phyloP scores from a whole-genome alignment of 75 land plant species.

The Picea sitchensis region DNA sequence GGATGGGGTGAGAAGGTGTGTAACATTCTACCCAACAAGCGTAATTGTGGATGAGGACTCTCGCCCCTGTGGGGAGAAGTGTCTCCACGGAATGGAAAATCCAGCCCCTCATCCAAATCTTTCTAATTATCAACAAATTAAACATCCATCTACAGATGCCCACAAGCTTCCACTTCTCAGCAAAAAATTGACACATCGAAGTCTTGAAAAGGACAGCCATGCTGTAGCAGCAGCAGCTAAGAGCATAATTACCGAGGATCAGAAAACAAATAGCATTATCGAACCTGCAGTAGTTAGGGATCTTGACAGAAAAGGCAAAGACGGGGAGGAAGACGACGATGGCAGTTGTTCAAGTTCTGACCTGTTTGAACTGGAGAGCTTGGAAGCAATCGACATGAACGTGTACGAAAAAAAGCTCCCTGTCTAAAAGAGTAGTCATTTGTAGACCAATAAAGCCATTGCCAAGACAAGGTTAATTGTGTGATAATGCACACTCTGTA shows the following conservation, averaged over 20 bases:
- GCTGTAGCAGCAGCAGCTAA: background rate
- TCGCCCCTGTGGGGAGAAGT: slow-evolving; percentile 30
- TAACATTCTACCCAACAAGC: slow-evolving; percentile 49
- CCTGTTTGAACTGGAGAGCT: slow-evolving; percentile 64
- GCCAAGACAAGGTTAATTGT: slow-evolving; percentile 22
- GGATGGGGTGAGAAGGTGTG: slow-evolving; percentile 39
- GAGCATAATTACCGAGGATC: slow-evolving; percentile 1
- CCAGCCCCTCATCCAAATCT: background rate
- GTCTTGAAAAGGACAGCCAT: background rate
- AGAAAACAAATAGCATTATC: slow-evolving; percentile 5
- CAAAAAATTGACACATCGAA: no score
- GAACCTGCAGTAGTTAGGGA: slow-evolving; percentile 3
- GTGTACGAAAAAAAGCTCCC: slow-evolving; percentile 43
- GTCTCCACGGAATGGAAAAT: background rate
- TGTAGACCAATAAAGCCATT: slow-evolving; percentile 40
- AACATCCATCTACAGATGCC: background rate
- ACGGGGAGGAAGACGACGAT: slow-evolving; percentile 22
- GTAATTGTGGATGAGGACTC: slow-evolving; percentile 36
- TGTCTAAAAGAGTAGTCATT: slow-evolving; percentile 56
- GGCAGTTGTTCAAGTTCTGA: slow-evolving; percentile 61
- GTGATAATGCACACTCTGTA: no score
- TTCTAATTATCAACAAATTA: no score
- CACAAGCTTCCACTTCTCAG: background rate
- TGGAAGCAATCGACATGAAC: slow-evolving; percentile 27
- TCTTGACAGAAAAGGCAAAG: slow-evolving; percentile 9